Evolutionary conservation across 495 filamentous ascomycete species (phyloP), one percentile per base, ranked within the genome.

Genomic region (Evansstolkia leycettana): DNA sequence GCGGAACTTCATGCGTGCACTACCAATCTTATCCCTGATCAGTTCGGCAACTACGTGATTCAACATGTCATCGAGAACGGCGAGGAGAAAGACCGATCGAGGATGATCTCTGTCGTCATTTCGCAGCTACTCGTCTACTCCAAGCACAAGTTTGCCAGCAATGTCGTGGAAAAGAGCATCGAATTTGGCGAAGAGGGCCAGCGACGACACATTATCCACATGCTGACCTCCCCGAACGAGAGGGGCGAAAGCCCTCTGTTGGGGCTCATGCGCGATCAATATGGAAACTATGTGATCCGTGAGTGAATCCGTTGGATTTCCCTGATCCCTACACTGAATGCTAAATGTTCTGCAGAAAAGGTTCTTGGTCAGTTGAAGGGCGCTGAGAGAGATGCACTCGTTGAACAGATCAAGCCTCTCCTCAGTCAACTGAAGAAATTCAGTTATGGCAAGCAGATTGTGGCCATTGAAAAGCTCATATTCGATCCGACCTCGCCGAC

Each of bases 221-320:
- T 67, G 20, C 58, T 94, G 12, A 78, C 73, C 2, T 65, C 67
- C 7, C 38, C 60, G 10, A 69, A 73, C 28, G 69, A 76, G 2
- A 72, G 79, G 15, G 78, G 78, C 7, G 76, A 80, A 34, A 79
- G 66, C 45, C 70, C 75, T 12, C 60, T 95, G 7, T 67, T 80
- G 35, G 65, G 70, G 7, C 58, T 96, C 51, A 89, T 95, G 68
- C 83, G 80, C 40, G 90, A 98, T 51, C 79, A 83, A 41, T 98
- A 79, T 55, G 92, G 84, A 28, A 98, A 98, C 54, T 98, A 98
- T 52, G 90, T 96, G 11, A 80, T 98, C 40, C 90, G 86, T 93
- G 76, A 72, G 89, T 7, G 15, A 17, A 36, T 11, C 16, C 35
- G 17, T 9, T 5, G 5, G 23, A 23, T 12, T 9, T 14, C 34